Evolutionary conservation across 805 yeast genomes (phyloP), one percentile per base, ranked within the genome.

Genomic region (Candida michaelii): DNA sequence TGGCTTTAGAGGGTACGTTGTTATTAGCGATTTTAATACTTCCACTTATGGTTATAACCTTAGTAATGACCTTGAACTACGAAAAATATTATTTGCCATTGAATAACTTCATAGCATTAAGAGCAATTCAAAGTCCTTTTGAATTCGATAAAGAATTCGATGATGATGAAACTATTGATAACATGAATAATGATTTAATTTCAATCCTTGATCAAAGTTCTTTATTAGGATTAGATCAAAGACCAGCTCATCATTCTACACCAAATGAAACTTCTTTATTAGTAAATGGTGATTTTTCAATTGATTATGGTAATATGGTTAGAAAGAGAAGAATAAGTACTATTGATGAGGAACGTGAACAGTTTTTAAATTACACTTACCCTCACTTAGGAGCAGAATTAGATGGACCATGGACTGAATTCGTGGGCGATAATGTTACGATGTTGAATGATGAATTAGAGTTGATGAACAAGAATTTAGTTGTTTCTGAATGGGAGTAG

Each of bases 371-470:
- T 45, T 78, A 78, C 53, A 67, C 74, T 1, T 73, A 76, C 51
- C 83, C 83, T 0, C 59, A 59, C 40, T 53, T 78, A 30, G 54
- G 56, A 1, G 76, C 76, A 43, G 69, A 73, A 5, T 54, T 77
- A 43, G 68, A 77, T 49, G 83, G 83, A 0, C 80, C 82, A 7
- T 72, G 81, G 76, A 62, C 77, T 17, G 83, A 81, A 9, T 78
- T 78, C 49, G 73, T 70, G 25, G 82, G 81, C 0, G 78, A 78
- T 48, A 62, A 59, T 40, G 65, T 77, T 3, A 43, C 44, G 3
- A 4, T 45, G 16, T 4, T 49, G 4, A 42, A 30, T 32, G 40
- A 44, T 15, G 40, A 43, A 11, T 30, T 45, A 39, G 40, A 47
- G 14, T 50, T 65, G 10, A 40, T 63, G 12, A 49, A 54, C 17